Conservation (phyloP, 2,329 filamentous ascomycete genomes). For the Zymoseptoria ardabiliae region DNA sequence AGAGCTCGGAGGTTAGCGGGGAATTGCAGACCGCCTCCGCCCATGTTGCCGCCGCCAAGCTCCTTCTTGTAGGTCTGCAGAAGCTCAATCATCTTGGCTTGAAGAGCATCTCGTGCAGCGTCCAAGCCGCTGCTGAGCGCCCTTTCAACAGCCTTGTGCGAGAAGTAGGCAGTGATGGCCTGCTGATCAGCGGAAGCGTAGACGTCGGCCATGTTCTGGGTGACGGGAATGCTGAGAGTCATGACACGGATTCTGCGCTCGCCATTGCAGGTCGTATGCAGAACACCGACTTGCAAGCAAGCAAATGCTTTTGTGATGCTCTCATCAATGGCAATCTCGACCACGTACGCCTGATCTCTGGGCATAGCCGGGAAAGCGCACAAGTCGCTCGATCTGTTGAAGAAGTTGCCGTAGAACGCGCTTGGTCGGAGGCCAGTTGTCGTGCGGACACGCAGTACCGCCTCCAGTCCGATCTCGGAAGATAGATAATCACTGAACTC, state of each 20-base stretch:
- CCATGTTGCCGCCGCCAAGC: constrained; percentile 89
- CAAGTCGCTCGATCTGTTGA: constrained; percentile 94
- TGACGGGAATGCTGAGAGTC: constrained; percentile 88
- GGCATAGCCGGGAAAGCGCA: constrained; percentile 98
- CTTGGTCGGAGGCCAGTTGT: constrained; percentile 94
- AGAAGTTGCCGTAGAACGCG: constrained; percentile 99
- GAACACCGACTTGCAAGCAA: constrained; percentile 86
- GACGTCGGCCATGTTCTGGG: constrained; percentile 78
- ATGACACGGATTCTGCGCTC: constrained; percentile 91
- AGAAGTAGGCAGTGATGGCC: constrained; percentile 89
- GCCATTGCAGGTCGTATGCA: constrained; percentile 96
- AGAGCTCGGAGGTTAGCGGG: constrained; percentile 84
- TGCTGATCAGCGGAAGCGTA: constrained; percentile 94
- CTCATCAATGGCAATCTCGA: constrained; percentile 97
- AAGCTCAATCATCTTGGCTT: constrained; percentile 86
- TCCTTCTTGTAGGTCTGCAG: constrained; percentile 96
- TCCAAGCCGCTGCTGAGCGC: constrained; percentile 80
- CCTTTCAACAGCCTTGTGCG: constrained; percentile 93
- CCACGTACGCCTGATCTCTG: constrained; percentile 92
- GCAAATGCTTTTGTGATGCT: constrained; percentile 84
- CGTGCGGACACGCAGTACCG: constrained; percentile 87
- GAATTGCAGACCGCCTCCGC: constrained; percentile 84
- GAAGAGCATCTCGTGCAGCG: constrained; percentile 80
- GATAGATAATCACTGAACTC: constrained; percentile 98
- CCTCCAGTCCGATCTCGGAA: constrained; percentile 90